Evolutionary conservation across 371 early-diverging fungal genomes (phyloP).

Genomic region (Polyrhizophydium stewartii): DNA sequence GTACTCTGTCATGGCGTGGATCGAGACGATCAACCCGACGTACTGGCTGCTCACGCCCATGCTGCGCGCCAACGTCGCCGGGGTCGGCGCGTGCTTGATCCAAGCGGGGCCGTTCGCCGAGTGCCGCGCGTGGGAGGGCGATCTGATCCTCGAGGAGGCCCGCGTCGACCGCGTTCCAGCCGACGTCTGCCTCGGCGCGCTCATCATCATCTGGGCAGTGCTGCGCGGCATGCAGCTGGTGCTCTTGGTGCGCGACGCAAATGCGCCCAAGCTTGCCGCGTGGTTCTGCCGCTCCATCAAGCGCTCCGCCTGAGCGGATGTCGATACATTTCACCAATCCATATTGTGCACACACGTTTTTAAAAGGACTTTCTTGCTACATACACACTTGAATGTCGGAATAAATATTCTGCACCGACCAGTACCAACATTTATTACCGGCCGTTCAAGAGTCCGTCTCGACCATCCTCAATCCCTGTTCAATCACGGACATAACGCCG

Average conservation of each 20-base stretch:
- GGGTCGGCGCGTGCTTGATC: constrained; percentile 13
- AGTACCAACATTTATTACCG: too few relatives aligned
- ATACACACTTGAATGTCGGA: too few relatives aligned
- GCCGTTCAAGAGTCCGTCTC: too few relatives aligned
- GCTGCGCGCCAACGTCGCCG: constrained; percentile 11
- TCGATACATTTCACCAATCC: too few relatives aligned
- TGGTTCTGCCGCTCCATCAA: too few relatives aligned
- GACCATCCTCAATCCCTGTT: too few relatives aligned
- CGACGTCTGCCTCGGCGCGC: neutral
- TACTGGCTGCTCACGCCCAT: constrained; percentile 22
- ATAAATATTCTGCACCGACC: too few relatives aligned
- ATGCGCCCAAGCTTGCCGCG: neutral
- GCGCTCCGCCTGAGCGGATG: too few relatives aligned
- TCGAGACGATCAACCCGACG: constrained; percentile 24
- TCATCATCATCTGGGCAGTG: constrained; percentile 14
- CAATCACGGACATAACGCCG: too few relatives aligned
- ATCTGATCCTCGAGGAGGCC: constrained; percentile 16
- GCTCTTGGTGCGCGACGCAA: constrained; percentile 13
- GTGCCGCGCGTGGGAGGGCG: constrained; percentile 17
- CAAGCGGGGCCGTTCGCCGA: neutral
- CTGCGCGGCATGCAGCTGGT: constrained; percentile 11
- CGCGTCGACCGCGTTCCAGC: constrained; percentile 15
- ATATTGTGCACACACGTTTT: too few relatives aligned
- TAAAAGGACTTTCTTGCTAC: too few relatives aligned
- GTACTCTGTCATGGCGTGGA: constrained; percentile 17